Percentiles rank a stretch among this genome's conserved stretches.
These are phyloP conservation scores for Cercospora sp. DNA, from an alignment of 2,329 filamentous ascomycete genomes.

Conservation along the genomic window DNA sequence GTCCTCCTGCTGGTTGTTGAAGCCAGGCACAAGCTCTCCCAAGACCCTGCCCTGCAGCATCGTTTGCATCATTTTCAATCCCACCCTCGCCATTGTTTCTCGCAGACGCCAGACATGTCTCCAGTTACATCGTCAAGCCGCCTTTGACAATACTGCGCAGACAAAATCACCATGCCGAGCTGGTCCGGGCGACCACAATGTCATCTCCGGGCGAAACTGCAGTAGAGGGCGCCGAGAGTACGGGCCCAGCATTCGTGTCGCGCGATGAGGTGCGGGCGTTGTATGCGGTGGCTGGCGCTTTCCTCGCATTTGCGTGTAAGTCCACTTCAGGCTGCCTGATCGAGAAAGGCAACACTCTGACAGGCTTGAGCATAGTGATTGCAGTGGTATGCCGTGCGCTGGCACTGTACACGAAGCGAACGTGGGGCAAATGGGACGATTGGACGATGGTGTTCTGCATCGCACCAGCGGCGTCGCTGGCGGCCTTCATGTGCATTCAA, in stretches of 20 bases:
- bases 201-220: not conserved
- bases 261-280: not conserved
- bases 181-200: constrained; percentile 1
- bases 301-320: constrained; percentile 8
- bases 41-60: not conserved
- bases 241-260: not conserved
- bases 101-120: not conserved
- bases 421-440: constrained; percentile 6
- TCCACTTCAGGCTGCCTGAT: not conserved
- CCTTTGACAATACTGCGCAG: not conserved
- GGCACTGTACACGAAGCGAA: constrained; percentile 6
- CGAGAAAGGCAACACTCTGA: not conserved
- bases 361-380: not conserved
- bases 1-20: not conserved
- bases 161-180: not conserved
- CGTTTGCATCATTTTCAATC: not conserved
- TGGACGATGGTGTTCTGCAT: constrained; percentile 12
- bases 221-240: not conserved
- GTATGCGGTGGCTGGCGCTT: constrained; percentile 5
- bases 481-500: not conserved
- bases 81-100: not conserved
- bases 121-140: not conserved
- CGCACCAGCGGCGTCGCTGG: not conserved
- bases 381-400: constrained; percentile 6
- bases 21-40: not conserved